Evolutionary conservation across 108 stramenopile genomes (phyloP).

Genomic region (Skeletonema potamos): DNA sequence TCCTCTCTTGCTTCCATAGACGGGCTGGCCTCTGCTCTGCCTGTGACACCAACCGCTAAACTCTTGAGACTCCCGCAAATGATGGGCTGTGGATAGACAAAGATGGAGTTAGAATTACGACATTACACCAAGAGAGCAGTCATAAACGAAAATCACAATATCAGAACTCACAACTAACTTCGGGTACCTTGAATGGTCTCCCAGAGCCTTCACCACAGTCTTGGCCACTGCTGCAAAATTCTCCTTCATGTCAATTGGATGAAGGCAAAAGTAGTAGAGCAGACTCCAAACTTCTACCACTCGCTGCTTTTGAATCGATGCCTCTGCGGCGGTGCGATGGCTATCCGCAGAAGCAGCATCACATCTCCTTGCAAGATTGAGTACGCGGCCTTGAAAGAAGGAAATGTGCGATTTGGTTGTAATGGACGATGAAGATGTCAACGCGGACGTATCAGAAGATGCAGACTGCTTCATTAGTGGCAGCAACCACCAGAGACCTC

Average conservation of each 20-base stretch:
- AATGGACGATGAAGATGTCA: conserved; percentile 1
- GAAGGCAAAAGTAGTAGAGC: conserved; percentile 64
- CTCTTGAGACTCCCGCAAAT: conserved; percentile 56
- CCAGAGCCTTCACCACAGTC: conserved; percentile 65
- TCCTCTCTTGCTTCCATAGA: conserved; percentile 37
- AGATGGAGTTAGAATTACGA: neutral
- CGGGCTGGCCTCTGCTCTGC: conserved; percentile 12
- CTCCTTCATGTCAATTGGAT: conserved; percentile 57
- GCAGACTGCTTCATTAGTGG: conserved; percentile 59
- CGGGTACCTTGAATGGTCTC: conserved; percentile 76
- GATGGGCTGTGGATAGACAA: conserved; percentile 37
- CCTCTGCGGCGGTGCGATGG: conserved; percentile 47
- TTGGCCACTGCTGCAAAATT: conserved; percentile 56
- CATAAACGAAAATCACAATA: neutral
- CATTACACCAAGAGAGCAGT: neutral
- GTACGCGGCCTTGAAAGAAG: conserved; percentile 67
- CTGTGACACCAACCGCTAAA: conserved; percentile 47
- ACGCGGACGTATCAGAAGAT: conserved; percentile 1
- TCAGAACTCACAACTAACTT: conserved; percentile 63
- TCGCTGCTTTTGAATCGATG: conserved; percentile 31
- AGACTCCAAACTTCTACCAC: conserved; percentile 76
- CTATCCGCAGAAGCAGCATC: conserved; percentile 55
- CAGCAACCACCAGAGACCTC: conserved; percentile 63
- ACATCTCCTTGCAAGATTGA: conserved; percentile 63
- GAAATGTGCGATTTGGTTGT: conserved; percentile 37